These are phyloP conservation scores for Fusarium luffae DNA, from an alignment of 2,329 filamentous ascomycete species.

Conservation along the genomic window DNA sequence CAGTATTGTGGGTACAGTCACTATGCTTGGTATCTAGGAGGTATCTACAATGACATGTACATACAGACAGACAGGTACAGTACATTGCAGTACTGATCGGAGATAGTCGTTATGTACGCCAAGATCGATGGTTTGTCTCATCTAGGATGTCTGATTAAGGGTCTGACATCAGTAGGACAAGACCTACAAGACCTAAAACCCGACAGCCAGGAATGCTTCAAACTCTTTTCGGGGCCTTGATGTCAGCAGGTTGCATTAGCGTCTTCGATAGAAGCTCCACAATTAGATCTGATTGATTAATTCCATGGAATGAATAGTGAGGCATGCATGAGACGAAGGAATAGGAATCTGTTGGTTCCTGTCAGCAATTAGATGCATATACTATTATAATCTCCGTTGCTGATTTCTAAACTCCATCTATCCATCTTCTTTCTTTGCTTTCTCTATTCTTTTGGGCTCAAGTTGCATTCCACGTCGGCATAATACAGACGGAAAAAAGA, in stretches of 20 bases:
- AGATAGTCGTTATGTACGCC: background rate
- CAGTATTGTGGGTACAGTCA: background rate
- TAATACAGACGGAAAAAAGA: background rate
- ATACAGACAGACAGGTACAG: background rate
- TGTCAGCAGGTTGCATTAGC: slow-evolving; percentile 44
- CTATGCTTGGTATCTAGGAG: background rate
- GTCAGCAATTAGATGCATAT: slow-evolving; percentile 1
- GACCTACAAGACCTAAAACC: background rate
- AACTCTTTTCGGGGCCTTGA: slow-evolving; percentile 15
- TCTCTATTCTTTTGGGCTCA: background rate
- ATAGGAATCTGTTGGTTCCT: background rate
- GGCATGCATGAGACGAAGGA: background rate
- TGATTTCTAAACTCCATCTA: background rate
- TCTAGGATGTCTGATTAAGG: slow-evolving; percentile 8
- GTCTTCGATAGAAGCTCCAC: background rate
- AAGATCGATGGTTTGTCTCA: background rate
- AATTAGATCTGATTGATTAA: slow-evolving; percentile 1
- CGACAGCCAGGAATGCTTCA: background rate
- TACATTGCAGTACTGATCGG: background rate
- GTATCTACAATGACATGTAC: background rate
- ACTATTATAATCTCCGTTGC: background rate
- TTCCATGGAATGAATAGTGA: background rate
- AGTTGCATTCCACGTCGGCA: slow-evolving; percentile 4
- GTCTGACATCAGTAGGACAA: slow-evolving; percentile 28
- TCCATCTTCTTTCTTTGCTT: background rate